A percentile compares a stretch with the other conserved stretches of the same genome.
phyloP scores from a whole-genome alignment of 2,329 filamentous ascomycete species.

The Meredithiella fracta region DNA sequence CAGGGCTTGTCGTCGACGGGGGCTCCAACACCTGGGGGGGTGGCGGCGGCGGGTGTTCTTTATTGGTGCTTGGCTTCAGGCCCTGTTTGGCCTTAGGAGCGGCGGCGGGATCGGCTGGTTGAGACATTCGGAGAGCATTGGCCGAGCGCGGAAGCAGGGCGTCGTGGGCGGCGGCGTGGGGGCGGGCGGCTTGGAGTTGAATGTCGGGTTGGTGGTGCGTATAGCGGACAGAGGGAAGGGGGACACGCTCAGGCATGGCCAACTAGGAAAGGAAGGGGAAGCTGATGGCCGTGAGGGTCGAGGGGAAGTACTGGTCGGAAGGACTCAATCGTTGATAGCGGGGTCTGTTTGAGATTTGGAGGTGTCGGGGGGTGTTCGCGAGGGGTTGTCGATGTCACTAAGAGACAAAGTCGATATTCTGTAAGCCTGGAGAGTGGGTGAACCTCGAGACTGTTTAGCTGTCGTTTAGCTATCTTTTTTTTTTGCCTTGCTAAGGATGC shows the following conservation, averaged over 20 bases:
- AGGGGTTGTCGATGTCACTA: too few species aligned
- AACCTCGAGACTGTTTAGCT: too few species aligned
- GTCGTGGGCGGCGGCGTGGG: constrained; percentile 28
- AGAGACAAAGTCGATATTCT: too few species aligned
- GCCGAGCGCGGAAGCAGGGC: constrained; percentile 48
- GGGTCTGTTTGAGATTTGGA: neutral
- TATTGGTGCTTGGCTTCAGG: constrained; percentile 42
- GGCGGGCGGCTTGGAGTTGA: neutral
- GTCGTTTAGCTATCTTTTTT: neutral
- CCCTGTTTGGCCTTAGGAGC: constrained; percentile 26
- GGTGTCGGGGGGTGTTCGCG: too few species aligned
- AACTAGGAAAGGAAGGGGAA: neutral
- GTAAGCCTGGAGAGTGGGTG: too few species aligned
- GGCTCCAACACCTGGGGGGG: constrained; percentile 43
- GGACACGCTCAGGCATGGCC: constrained; percentile 14
- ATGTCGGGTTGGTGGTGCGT: constrained; percentile 4
- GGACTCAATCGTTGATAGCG: neutral
- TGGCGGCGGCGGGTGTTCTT: constrained; percentile 50
- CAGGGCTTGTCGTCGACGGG: constrained; percentile 49
- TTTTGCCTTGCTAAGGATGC: neutral
- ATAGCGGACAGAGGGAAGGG: constrained; percentile 9
- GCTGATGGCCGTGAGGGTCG: neutral
- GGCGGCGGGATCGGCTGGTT: constrained; percentile 20
- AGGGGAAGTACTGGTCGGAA: neutral
- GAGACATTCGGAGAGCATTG: constrained; percentile 39